phyloP scores from a whole-genome alignment of 495 filamentous ascomycete species.

The Penicillium ucsense region DNA sequence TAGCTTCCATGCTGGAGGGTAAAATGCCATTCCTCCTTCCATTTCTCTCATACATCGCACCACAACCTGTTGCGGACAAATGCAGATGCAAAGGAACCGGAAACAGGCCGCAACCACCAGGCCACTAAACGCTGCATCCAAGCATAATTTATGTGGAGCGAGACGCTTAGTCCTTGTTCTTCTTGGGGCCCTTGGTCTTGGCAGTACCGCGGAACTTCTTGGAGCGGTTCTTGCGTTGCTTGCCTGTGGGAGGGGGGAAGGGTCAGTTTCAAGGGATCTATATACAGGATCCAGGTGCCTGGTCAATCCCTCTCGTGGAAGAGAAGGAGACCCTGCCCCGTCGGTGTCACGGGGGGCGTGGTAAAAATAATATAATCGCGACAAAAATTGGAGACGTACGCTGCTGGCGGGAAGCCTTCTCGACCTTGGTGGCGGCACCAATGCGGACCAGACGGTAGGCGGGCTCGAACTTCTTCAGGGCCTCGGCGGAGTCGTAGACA shows the following conservation, averaged over 20 bases:
- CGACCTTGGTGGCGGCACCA: slow-evolving; percentile 82
- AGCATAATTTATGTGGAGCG: slow-evolving; percentile 11
- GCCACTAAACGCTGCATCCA: slow-evolving; percentile 16
- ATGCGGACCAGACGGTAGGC: slow-evolving; percentile 91
- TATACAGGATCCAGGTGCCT: neutral
- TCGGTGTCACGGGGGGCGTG: slow-evolving; percentile 1
- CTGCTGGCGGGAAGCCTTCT: slow-evolving; percentile 95
- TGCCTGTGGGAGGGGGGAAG: slow-evolving; percentile 54
- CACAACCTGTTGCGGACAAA: slow-evolving; percentile 9
- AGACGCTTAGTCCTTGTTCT: slow-evolving; percentile 45
- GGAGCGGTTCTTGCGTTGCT: slow-evolving; percentile 99
- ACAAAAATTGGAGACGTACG: slow-evolving; percentile 55
- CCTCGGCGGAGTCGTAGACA: slow-evolving; percentile 93
- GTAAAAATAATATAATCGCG: neutral
- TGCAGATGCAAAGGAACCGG: neutral
- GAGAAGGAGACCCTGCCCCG: neutral
- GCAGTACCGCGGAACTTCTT: slow-evolving; percentile 97
- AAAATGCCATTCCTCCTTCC: slow-evolving; percentile 5
- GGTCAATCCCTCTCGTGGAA: neutral
- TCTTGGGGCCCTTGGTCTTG: slow-evolving; percentile 78
- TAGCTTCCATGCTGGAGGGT: slow-evolving; percentile 4
- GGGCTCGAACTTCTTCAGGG: slow-evolving; percentile 99
- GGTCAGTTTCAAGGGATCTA: slow-evolving; percentile 1
- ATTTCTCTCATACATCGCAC: slow-evolving; percentile 11
- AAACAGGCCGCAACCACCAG: slow-evolving; percentile 16